Evolutionary conservation across 192 early-diverging fungal genomes (phyloP).

Genomic region (Phlyctochytrium planicorne): DNA sequence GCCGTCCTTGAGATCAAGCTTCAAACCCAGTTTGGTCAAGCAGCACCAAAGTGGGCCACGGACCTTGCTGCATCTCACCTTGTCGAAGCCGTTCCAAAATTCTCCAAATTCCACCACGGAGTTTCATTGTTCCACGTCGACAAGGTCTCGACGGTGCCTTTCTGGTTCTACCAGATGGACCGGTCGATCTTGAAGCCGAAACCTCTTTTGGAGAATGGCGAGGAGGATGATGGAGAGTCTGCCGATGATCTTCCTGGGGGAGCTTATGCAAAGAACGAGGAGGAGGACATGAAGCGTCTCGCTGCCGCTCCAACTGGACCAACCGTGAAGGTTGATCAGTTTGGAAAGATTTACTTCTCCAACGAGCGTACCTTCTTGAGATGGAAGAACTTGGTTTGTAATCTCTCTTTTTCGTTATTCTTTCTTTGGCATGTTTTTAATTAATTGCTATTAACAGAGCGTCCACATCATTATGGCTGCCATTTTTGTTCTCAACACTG

Average conservation of each 20-base stretch:
- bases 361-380: constrained; percentile 92
- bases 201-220: constrained; percentile 10
- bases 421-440: neutral
- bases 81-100: constrained; percentile 90
- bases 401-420: neutral
- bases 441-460: neutral
- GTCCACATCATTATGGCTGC: constrained; percentile 12
- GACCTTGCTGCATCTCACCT: constrained; percentile 86
- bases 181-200: constrained; percentile 81
- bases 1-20: constrained; percentile 94
- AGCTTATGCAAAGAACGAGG: constrained; percentile 17
- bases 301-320: constrained; percentile 9
- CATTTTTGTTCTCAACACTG: constrained; percentile 15
- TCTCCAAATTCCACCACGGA: constrained; percentile 95
- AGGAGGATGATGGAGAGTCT: constrained; percentile 13
- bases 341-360: constrained; percentile 86
- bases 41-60: constrained; percentile 86
- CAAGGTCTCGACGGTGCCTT: constrained; percentile 77
- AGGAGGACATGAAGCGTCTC: neutral
- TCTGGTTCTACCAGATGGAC: constrained; percentile 94
- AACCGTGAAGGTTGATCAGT: constrained; percentile 29
- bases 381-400: constrained; percentile 73
- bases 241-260: neutral
- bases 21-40: constrained; percentile 89
- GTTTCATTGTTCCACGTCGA: constrained; percentile 69